Base-by-base conservation (phyloP, 225 moss, liverwort and hornwort genomes). In the Rhytidiadelphus loreus region DNA sequence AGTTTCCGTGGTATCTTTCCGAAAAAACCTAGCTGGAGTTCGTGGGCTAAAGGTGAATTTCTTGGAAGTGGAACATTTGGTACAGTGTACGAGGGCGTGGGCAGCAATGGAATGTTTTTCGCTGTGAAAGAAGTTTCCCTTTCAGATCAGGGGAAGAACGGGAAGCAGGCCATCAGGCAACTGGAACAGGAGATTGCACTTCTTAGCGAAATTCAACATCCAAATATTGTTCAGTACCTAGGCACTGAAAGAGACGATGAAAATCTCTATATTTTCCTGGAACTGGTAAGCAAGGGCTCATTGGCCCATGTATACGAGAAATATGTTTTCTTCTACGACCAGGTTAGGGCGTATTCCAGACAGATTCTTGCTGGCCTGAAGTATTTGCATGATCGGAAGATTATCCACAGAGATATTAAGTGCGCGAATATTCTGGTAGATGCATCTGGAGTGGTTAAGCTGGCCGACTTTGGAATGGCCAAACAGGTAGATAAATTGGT, bases 361-460 rank as follows among this genome's bases (percentile, higher is more conserved):
- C 98, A 98, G 90, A 96, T 98, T 83, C 94, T 98, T 79, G 61
- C 74, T 68, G 98, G 98, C 83, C 88, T 98, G 88, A 95, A 96
- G 75, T 98, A 97, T 90, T 93, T 98, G 35, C 98, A 98, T 86
- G 96, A 97, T 87, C 94, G 92, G 92, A 97, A 97, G 86, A 98
- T 97, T 85, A 97, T 98, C 69, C 98, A 98, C 86, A 95, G 98
- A 85, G 98, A 98, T 90, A 96, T 98, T 8, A 98, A 98, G 87
- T 97, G 98, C 78, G 98, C 98, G 50, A 98, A 98, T 84, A 98
- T 98, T 89, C 92, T 98, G 77, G 97, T 98, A 77, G 97, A 98
- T 78, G 88, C 96, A 56, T 93, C 93, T 70, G 97, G 97, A 50
- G 94, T 94, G 90, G 96, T 98, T 41, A 98, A 98, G 90, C 94